These are phyloP conservation scores for Clitopilus passeckerianus DNA, from an alignment of 768 basidiomycete species.

Conservation along the genomic window DNA sequence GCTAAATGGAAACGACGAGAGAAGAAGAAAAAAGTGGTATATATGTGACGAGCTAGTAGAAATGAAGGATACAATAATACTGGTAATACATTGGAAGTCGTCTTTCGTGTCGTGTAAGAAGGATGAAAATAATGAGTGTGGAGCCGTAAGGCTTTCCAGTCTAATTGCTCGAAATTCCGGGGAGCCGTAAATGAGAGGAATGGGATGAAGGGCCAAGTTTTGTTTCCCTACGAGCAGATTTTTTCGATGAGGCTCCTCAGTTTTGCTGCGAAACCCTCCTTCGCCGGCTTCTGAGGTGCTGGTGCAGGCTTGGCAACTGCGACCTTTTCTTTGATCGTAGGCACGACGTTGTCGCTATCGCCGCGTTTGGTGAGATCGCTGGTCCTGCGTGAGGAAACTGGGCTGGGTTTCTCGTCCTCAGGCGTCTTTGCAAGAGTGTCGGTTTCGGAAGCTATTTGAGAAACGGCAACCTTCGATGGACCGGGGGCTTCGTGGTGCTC, in stretches of 20 bases:
- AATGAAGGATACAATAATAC: not conserved
- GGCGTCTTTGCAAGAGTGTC: not conserved
- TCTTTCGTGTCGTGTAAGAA: not conserved
- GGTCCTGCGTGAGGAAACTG: not conserved
- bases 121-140: not conserved
- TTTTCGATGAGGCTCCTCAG: not conserved
- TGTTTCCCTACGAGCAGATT: not conserved
- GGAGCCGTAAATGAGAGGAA: not conserved
- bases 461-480: not conserved
- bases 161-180: not conserved
- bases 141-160: not conserved
- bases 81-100: not conserved
- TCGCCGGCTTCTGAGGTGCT: not conserved
- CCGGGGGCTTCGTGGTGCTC: constrained; percentile 12
- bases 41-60: not conserved
- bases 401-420: not conserved
- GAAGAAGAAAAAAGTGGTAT: not conserved
- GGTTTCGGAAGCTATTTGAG: not conserved
- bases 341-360: not conserved
- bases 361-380: not conserved
- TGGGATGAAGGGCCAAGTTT: not conserved
- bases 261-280: not conserved
- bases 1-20: not conserved
- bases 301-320: not conserved
- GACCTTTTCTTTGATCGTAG: not conserved